A percentile compares a stretch with the other conserved stretches of the same genome.
Conservation (phyloP, 805 yeast species). For the Kockiozyma suomiensis region DNA sequence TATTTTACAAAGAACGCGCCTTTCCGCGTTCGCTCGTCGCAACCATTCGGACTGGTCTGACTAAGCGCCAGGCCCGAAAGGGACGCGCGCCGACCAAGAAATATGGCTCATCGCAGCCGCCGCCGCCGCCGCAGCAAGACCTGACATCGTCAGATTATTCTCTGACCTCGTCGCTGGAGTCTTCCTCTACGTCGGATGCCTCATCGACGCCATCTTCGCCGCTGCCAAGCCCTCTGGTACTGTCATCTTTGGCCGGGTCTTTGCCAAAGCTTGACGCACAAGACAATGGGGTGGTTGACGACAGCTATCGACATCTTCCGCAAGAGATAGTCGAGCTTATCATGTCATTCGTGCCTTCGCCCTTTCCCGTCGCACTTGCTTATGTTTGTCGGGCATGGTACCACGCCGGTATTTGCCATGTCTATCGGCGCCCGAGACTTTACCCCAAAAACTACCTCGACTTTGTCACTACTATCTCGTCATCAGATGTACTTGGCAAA, state of each 20-base stretch:
- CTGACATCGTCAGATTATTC: slow-evolving; percentile 44
- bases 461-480: slow-evolving; percentile 63
- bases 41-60: slow-evolving; percentile 34
- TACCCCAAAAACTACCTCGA: slow-evolving; percentile 65
- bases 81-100: slow-evolving; percentile 36
- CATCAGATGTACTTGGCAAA: slow-evolving; percentile 53
- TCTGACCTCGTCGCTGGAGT: slow-evolving; percentile 38
- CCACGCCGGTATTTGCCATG: slow-evolving; percentile 57
- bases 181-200: slow-evolving; percentile 23
- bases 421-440: slow-evolving; percentile 67
- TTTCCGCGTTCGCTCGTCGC: slow-evolving; percentile 11
- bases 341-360: slow-evolving; percentile 79
- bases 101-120: slow-evolving; percentile 25
- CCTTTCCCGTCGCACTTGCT: slow-evolving; percentile 23
- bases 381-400: slow-evolving; percentile 64
- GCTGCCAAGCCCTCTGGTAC: slow-evolving; percentile 40
- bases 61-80: slow-evolving; percentile 37
- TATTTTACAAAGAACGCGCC: background rate
- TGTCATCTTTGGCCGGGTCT: slow-evolving; percentile 1
- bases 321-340: slow-evolving; percentile 71
- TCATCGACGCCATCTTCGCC: slow-evolving; percentile 45
- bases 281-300: slow-evolving; percentile 51
- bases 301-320: slow-evolving; percentile 71
- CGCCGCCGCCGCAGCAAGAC: slow-evolving; percentile 1
- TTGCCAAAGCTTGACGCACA: slow-evolving; percentile 3